Evolutionary conservation across 2,329 filamentous ascomycete species (phyloP), one percentile per base, ranked within the genome.

Genomic region (Colletotrichum trifolii): DNA sequence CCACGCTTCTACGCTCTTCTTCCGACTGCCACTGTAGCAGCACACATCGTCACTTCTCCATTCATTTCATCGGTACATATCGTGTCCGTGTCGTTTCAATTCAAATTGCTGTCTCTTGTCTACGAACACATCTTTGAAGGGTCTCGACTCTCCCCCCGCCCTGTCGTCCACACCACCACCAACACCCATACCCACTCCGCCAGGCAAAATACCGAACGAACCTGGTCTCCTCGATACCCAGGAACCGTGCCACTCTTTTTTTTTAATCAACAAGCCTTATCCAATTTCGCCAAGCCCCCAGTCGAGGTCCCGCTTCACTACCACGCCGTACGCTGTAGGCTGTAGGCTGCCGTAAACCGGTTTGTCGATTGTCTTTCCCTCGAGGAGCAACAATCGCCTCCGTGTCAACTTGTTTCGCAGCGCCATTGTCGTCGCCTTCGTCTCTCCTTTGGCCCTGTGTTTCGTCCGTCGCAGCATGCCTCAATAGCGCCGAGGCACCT

Each of bases 181-280:
- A 60, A 13, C 43, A 40, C 36, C 48, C 36, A 36, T 52, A 46
- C 39, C 46, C 35, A 55, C 38, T 35, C 48, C 50, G 50, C 60
- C 52, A 60, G 36, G 43, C 55, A 67, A 73, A 42, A 43, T 48
- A 42, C 45, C 46, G 33, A 53, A 8, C 46, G 52, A 43, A 47
- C 45, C 12, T 50, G 50, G 46, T 61, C 73, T 71, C 77, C 77
- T 78, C 74, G 75, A 78, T 55, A 77, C 25, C 25, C 25, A 25
- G 74, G 76, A 71, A 71, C 73, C 73, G 67, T 68, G 67, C 72
- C 76, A 70, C 70, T 76, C 75, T 46, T 69, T 74, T 74, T 25
- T 69, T 74, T 74, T 69, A 40, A 54, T 68, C 54, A 60, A 45
- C 53, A 17, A 62, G 46, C 38, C 52, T 62, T 62, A 62, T 62